Conservation (phyloP, 2,329 filamentous ascomycete genomes). For the Penicillium sp. region DNA sequence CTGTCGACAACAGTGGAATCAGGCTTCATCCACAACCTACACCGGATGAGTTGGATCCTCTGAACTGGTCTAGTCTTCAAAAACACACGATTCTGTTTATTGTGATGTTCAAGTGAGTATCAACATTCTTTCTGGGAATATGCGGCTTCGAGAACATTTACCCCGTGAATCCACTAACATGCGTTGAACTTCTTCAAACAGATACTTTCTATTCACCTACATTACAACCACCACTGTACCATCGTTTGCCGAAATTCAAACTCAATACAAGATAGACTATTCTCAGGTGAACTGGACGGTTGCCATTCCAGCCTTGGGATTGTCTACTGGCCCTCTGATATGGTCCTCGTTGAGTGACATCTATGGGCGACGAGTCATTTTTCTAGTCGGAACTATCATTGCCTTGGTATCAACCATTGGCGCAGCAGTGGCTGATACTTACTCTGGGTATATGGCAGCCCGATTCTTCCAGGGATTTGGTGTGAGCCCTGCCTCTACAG, state of each 20-base stretch:
- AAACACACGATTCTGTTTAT: conserved; percentile 53
- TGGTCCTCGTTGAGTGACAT: conserved; percentile 53
- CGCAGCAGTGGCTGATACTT: conserved; percentile 42
- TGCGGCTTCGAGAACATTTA: no score
- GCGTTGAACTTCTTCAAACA: no score
- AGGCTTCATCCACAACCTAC: conserved; percentile 45
- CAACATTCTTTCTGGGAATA: no score
- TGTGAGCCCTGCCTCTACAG: conserved; percentile 53
- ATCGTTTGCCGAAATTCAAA: conserved; percentile 52
- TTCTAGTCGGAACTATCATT: conserved; percentile 47
- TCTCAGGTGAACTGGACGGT: conserved; percentile 56
- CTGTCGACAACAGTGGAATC: conserved; percentile 26
- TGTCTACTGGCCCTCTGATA: conserved; percentile 52
- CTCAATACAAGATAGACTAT: conserved; percentile 46
- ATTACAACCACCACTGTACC: conserved; percentile 57
- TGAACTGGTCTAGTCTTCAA: conserved; percentile 51
- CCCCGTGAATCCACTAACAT: no score
- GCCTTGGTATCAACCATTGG: conserved; percentile 45
- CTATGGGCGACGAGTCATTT: conserved; percentile 52
- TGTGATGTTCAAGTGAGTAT: conserved; percentile 52
- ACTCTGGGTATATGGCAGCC: conserved; percentile 56
- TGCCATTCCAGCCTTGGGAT: conserved; percentile 52
- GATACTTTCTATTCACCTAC: conserved; percentile 59
- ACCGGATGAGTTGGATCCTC: conserved; percentile 51
- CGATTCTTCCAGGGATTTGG: conserved; percentile 59